Conservation (phyloP, 306 rosid genomes). For the Casuarina equisetifolia region DNA sequence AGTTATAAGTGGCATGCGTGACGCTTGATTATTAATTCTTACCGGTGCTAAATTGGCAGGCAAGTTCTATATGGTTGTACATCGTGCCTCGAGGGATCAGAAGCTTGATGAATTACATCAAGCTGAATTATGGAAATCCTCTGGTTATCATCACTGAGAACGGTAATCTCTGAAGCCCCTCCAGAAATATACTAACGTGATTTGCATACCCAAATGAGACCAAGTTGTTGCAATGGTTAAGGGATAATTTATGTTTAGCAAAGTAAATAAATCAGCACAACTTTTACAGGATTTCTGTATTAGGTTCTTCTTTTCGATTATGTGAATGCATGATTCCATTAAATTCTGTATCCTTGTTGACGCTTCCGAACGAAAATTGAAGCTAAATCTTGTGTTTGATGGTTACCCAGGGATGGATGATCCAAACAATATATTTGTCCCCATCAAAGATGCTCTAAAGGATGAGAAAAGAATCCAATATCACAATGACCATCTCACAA, state of each 20-base stretch:
- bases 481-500: conserved; percentile 63
- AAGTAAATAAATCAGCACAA: too few species aligned
- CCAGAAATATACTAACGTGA: background rate
- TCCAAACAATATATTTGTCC: conserved; percentile 41
- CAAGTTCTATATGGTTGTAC: conserved; percentile 76
- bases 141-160: conserved; percentile 79
- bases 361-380: background rate
- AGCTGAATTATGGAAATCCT: conserved; percentile 75
- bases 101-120: conserved; percentile 65
- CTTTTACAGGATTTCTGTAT: too few species aligned
- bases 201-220: background rate
- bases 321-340: too few species aligned
- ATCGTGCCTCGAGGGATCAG: conserved; percentile 82
- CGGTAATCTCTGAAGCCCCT: conserved; percentile 44
- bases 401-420: conserved; percentile 77
- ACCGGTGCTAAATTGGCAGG: conserved; percentile 43
- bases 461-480: conserved; percentile 80
- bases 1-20: too few species aligned
- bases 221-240: background rate
- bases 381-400: conserved; percentile 7
- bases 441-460: conserved; percentile 63
- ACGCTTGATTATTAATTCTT: background rate
- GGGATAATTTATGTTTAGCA: too few species aligned
- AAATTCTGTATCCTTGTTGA: too few species aligned
- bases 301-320: too few species aligned